These are phyloP conservation scores for Spergularia azorica DNA, from an alignment of 179 eudicot genomes.

Conservation along the genomic window DNA sequence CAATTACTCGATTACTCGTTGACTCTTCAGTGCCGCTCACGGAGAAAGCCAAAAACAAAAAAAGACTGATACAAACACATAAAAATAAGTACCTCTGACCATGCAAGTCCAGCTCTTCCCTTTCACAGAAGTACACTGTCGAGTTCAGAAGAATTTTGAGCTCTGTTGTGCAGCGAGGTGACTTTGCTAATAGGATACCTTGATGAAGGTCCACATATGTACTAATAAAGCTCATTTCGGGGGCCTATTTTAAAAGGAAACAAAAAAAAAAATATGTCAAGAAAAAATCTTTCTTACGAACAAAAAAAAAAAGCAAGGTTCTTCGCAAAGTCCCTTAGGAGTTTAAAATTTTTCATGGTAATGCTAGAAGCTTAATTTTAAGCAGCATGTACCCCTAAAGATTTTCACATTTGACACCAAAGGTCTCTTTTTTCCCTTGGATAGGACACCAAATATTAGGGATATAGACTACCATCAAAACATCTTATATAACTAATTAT, in stretches of 20 bases:
- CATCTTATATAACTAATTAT: too few species aligned
- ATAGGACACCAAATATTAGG: too few species aligned
- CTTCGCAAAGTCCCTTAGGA: too few species aligned
- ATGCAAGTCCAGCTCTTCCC: slow-evolving; percentile 59
- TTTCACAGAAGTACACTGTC: slow-evolving; percentile 30
- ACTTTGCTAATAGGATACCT: slow-evolving; percentile 63
- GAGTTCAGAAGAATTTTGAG: slow-evolving; percentile 62
- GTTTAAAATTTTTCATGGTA: too few species aligned
- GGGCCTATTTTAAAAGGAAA: slow-evolving; percentile 51
- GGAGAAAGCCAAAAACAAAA: not conserved
- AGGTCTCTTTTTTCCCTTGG: too few species aligned
- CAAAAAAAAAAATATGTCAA: slow-evolving; percentile 17
- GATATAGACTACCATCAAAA: too few species aligned
- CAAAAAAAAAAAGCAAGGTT: not conserved
- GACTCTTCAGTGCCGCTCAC: too few species aligned
- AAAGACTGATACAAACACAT: not conserved
- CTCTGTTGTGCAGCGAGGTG: slow-evolving; percentile 73
- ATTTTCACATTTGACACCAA: too few species aligned
- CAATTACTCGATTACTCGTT: not conserved
- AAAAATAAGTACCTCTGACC: slow-evolving; percentile 54
- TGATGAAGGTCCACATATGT: slow-evolving; percentile 65
- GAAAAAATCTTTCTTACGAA: not conserved
- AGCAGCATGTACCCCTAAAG: too few species aligned
- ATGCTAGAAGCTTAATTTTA: too few species aligned
- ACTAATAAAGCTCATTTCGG: slow-evolving; percentile 74